Evolutionary conservation across 1,284 basidiomycete genomes (phyloP).

Genomic region (Hymenochaete sp.): DNA sequence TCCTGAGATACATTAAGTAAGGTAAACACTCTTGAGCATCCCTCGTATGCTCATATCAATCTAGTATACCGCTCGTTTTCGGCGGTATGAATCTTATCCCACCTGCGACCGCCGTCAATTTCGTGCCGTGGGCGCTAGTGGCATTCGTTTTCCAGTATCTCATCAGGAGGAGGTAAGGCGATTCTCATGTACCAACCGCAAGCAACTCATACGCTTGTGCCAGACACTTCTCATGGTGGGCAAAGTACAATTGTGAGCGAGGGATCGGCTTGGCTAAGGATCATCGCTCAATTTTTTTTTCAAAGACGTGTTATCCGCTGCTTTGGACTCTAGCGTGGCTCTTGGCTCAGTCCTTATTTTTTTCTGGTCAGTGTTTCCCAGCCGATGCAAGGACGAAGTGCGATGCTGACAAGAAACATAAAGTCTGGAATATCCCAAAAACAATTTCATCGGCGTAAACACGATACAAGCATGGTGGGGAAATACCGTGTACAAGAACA

Average conservation of each 20-base stretch:
- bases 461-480: constrained; percentile 44
- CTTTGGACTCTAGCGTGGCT: constrained; percentile 42
- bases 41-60: constrained; percentile 22
- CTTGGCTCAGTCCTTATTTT: constrained; percentile 39
- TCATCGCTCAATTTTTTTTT: constrained; percentile 2
- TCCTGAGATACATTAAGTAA: constrained; percentile 26
- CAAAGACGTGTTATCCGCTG: constrained; percentile 43
- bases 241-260: constrained; percentile 47
- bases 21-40: neutral
- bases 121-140: constrained; percentile 46
- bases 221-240: constrained; percentile 52
- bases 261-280: neutral
- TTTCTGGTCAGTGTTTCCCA: constrained; percentile 34
- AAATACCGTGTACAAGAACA: constrained; percentile 36
- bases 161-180: constrained; percentile 34
- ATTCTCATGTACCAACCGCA: too few relatives aligned
- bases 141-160: constrained; percentile 52
- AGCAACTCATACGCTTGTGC: too few relatives aligned
- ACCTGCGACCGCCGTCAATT: constrained; percentile 49
- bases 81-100: constrained; percentile 31
- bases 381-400: neutral
- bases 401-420: neutral
- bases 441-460: constrained; percentile 34
- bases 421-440: constrained; percentile 39
- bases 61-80: constrained; percentile 23